A percentile compares a stretch with the other conserved stretches of the same genome.
Evolutionary conservation across 306 rosid genomes (phyloP).

Genomic region (Macrotyloma uniflorum): DNA sequence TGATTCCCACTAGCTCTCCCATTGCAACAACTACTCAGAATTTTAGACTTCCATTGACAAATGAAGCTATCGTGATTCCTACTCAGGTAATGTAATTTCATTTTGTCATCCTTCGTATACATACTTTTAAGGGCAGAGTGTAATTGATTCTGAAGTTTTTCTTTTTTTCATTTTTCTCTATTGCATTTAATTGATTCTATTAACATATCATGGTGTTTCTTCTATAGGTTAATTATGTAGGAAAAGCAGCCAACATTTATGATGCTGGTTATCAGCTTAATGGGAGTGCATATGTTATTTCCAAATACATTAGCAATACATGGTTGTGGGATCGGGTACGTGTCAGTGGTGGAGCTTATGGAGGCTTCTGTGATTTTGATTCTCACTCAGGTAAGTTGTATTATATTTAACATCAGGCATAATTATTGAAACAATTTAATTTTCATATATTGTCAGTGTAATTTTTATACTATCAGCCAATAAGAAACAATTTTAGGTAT

Average conservation of each 20-base stretch:
- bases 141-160: background rate
- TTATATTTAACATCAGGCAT: constrained; percentile 4
- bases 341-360: constrained; percentile 98
- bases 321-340: constrained; percentile 99
- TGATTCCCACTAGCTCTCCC: constrained; percentile 71
- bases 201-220: constrained; percentile 41
- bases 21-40: constrained; percentile 56
- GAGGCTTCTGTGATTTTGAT: constrained; percentile 97
- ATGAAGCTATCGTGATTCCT: constrained; percentile 92
- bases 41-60: constrained; percentile 61
- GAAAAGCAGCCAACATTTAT: constrained; percentile 87
- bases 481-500: background rate
- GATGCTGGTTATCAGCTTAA: constrained; percentile 80
- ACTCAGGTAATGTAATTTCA: constrained; percentile 68
- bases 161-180: background rate
- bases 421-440: background rate
- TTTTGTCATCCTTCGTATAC: constrained; percentile 30
- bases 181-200: constrained; percentile 1
- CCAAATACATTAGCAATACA: constrained; percentile 85
- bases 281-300: constrained; percentile 94
- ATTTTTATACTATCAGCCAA: background rate
- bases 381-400: constrained; percentile 75
- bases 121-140: background rate
- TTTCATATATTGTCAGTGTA: background rate
- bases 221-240: constrained; percentile 92